These are phyloP conservation scores for Microthlaspi erraticum DNA, from an alignment of 345 rosid genomes.

Conservation along the genomic window DNA sequence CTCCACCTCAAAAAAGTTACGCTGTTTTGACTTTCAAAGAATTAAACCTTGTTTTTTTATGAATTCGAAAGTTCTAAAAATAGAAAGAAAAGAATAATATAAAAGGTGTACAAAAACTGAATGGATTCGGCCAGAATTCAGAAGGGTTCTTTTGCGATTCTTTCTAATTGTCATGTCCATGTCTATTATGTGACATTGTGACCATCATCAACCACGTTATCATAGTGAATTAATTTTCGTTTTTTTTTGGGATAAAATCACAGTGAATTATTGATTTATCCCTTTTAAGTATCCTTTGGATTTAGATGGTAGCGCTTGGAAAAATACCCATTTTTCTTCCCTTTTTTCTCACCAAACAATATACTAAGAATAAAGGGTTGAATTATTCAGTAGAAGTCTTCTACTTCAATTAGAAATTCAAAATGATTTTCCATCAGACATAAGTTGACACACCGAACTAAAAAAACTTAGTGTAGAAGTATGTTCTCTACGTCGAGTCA, in stretches of 20 bases:
- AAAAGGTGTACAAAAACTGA: background rate
- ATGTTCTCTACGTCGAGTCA: conserved; percentile 41
- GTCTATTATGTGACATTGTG: background rate
- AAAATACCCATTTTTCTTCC: background rate
- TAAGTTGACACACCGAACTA: conserved; percentile 32
- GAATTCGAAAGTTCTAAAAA: background rate
- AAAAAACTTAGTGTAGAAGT: conserved; percentile 44
- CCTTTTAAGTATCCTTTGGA: background rate
- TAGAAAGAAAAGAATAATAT: no score
- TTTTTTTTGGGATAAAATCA: no score
- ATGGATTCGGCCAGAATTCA: background rate
- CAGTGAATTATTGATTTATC: background rate
- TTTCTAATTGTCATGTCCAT: background rate
- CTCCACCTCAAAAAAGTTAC: background rate
- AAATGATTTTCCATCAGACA: background rate
- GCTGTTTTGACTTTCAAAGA: background rate
- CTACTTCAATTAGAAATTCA: conserved; percentile 17
- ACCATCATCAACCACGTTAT: background rate
- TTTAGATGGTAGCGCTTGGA: background rate
- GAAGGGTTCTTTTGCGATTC: background rate
- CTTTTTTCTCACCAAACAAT: conserved; percentile 7
- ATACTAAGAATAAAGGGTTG: conserved; percentile 1
- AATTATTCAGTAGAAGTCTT: background rate
- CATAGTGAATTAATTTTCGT: background rate
- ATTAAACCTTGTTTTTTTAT: conserved; percentile 3